These are phyloP conservation scores for Metschnikowia kofuensis DNA, from an alignment of 805 yeast species.

Conservation along the genomic window DNA sequence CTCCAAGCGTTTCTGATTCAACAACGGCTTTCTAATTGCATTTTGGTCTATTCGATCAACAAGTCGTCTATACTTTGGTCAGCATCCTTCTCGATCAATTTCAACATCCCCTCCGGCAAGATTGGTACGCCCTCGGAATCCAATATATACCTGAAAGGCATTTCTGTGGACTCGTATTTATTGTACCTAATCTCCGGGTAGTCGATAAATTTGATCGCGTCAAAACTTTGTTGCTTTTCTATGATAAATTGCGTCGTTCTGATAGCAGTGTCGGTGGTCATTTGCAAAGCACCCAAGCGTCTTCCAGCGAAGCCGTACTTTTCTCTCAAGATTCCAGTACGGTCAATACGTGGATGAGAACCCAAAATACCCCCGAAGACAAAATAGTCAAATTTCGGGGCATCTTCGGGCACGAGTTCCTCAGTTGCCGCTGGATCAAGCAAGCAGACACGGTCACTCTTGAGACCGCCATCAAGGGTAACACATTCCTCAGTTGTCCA, in stretches of 20 bases:
- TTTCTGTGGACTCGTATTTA: slow-evolving; percentile 89
- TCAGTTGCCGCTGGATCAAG: slow-evolving; percentile 83
- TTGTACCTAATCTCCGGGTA: slow-evolving; percentile 90
- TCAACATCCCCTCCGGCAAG: slow-evolving; percentile 88
- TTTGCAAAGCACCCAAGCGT: slow-evolving; percentile 82
- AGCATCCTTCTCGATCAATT: slow-evolving; percentile 79
- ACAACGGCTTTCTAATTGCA: neutral
- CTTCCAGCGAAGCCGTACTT: slow-evolving; percentile 85
- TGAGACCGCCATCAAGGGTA: slow-evolving; percentile 45
- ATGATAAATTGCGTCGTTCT: slow-evolving; percentile 83
- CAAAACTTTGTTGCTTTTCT: slow-evolving; percentile 55
- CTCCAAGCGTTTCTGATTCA: neutral
- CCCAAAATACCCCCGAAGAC: slow-evolving; percentile 97
- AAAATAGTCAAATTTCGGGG: slow-evolving; percentile 69
- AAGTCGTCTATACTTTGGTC: slow-evolving; percentile 79
- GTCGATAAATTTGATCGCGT: slow-evolving; percentile 79
- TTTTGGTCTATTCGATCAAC: slow-evolving; percentile 31
- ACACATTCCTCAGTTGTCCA: slow-evolving; percentile 79
- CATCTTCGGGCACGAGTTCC: slow-evolving; percentile 74
- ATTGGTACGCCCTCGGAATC: slow-evolving; percentile 68
- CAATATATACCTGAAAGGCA: slow-evolving; percentile 92
- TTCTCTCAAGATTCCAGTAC: slow-evolving; percentile 82
- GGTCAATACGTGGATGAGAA: slow-evolving; percentile 88
- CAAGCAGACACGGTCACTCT: slow-evolving; percentile 62
- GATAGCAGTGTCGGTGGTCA: slow-evolving; percentile 98